Percentiles rank a stretch among this genome's conserved stretches.
Conservation (phyloP, 2,329 filamentous ascomycete species). For the Fusarium ambrosium region DNA sequence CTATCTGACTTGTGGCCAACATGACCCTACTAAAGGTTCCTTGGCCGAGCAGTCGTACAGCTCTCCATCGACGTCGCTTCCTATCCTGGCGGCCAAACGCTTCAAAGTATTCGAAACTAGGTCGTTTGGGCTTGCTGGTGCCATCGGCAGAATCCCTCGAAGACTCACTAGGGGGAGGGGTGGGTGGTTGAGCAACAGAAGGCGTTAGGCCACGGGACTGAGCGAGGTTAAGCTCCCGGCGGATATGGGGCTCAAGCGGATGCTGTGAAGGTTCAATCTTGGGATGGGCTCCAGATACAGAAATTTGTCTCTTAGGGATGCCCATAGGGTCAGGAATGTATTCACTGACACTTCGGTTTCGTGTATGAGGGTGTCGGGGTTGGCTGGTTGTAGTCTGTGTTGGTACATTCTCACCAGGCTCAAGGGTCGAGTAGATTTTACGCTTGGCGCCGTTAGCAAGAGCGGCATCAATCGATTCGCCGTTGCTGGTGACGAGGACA, state of each 20-base stretch:
- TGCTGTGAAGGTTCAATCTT: conserved; percentile 50
- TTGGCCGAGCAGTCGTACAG: conserved; percentile 84
- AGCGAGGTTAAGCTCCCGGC: conserved; percentile 86
- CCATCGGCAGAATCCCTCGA: conserved; percentile 61
- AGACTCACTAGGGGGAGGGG: conserved; percentile 85
- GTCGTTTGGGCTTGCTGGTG: conserved; percentile 58
- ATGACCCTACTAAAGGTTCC: conserved; percentile 97
- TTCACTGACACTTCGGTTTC: conserved; percentile 90
- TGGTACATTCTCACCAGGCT: conserved; percentile 49
- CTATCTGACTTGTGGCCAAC: conserved; percentile 84
- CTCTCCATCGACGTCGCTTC: conserved; percentile 83
- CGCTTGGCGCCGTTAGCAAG: conserved; percentile 68
- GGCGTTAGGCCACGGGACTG: conserved; percentile 80
- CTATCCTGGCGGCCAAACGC: conserved; percentile 75
- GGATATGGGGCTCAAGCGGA: conserved; percentile 63
- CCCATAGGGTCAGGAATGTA: conserved; percentile 81
- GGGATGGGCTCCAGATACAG: conserved; percentile 74
- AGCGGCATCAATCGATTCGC: conserved; percentile 66
- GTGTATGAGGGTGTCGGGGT: conserved; percentile 62
- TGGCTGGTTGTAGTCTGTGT: conserved; percentile 53
- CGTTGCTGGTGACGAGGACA: conserved; percentile 64
- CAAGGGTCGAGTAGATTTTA: conserved; percentile 63
- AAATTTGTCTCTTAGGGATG: conserved; percentile 78
- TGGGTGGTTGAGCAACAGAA: conserved; percentile 74
- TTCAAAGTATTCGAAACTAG: conserved; percentile 74